A percentile compares a stretch with the other conserved stretches of the same genome.
Evolutionary conservation across 768 basidiomycete species (phyloP).

Genomic region (Mycena olivaceomarginata): DNA sequence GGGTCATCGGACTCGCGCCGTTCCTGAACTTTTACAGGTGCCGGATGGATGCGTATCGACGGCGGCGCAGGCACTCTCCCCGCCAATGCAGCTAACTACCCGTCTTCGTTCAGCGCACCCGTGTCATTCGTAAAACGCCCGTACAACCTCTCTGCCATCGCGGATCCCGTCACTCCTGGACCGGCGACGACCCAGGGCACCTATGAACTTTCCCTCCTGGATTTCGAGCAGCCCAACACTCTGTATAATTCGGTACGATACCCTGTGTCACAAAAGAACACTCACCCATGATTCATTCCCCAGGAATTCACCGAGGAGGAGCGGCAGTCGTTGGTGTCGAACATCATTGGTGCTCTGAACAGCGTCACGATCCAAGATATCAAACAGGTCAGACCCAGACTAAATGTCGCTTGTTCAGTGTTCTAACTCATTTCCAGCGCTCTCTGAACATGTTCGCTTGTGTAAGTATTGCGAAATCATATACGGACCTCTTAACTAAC

Average conservation of each 20-base stretch:
- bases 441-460: conserved; percentile 44
- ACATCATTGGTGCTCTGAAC: conserved; percentile 36
- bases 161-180: conserved; percentile 34
- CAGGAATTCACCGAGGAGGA: conserved; percentile 42
- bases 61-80: conserved; percentile 36
- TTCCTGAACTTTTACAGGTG: conserved; percentile 17
- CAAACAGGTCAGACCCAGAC: conserved; percentile 33
- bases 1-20: background rate
- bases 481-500: background rate
- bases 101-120: conserved; percentile 41
- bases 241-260: conserved; percentile 34
- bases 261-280: background rate
- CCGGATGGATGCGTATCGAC: conserved; percentile 43
- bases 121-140: conserved; percentile 29
- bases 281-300: background rate
- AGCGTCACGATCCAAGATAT: conserved; percentile 15
- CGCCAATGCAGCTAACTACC: conserved; percentile 41
- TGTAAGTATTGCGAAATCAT: conserved; percentile 9
- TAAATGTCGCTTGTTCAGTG: background rate
- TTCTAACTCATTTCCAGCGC: conserved; percentile 16
- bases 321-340: conserved; percentile 32
- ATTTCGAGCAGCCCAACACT: conserved; percentile 40
- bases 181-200: conserved; percentile 1
- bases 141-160: conserved; percentile 39
- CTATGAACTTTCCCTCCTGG: conserved; percentile 32